phyloP scores from a whole-genome alignment of 306 rosid species.

The Cucurbita moschata region DNA sequence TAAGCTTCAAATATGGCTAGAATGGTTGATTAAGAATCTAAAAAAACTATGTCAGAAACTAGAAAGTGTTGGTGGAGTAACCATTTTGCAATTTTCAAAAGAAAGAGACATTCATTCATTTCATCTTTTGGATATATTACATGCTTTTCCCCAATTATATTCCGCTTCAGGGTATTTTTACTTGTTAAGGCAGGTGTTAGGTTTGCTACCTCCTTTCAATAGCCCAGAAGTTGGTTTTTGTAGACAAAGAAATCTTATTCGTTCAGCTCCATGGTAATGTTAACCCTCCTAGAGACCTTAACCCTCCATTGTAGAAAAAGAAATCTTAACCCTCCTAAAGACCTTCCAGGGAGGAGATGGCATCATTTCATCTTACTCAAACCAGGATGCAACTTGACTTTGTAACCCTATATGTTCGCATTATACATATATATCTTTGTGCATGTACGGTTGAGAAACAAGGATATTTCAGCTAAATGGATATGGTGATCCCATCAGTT shows the following conservation, averaged over 20 bases:
- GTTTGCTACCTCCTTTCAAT: not conserved
- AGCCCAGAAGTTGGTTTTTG: not conserved
- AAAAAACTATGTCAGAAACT: not conserved
- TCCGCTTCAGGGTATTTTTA: not conserved
- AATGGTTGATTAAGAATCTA: not conserved
- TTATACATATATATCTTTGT: no score
- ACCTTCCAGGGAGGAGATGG: not conserved
- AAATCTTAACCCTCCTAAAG: not conserved
- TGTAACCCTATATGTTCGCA: no score
- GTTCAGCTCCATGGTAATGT: not conserved
- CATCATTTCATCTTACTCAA: not conserved
- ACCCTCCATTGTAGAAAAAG: not conserved
- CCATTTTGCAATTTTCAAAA: not conserved
- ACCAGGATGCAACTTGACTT: not conserved
- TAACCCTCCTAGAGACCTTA: not conserved
- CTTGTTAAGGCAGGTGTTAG: not conserved
- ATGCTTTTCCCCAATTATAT: not conserved
- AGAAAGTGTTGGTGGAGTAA: not conserved
- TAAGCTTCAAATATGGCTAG: not conserved
- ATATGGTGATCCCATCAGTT: no score
- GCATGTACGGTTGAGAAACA: no score
- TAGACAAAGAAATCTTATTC: not conserved
- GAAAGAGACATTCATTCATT: not conserved
- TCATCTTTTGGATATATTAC: not conserved
- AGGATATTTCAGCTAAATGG: no score